Evolutionary conservation across 257 asterid genomes (phyloP), one percentile per base, ranked within the genome.

Genomic region (Orobanche coerulescens): DNA sequence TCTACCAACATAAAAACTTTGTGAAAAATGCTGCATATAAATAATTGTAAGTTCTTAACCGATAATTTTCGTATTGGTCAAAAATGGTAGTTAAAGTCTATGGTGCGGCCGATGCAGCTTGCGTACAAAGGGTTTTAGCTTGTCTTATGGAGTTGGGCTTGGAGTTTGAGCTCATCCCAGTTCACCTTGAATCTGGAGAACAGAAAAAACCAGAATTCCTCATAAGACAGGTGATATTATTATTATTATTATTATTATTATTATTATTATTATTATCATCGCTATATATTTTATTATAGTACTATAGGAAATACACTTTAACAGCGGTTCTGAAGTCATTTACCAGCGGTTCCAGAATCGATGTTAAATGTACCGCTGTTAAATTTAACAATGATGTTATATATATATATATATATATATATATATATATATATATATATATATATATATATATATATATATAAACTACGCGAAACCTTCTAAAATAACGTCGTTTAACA

Each of bases 51-150:
- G 23, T n/a, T 33, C 8, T 0, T 15, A 50, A 36, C 3, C 30
- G 0, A 5, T 44, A 1, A 22, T 4, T 18, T 56, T 54, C n/a
- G n/a, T n/a, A n/a, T n/a, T 61, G 28, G 26, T 3, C 13, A 36
- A 73, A 43, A 68, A 88, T 85, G 93, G 90, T 64, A 25, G 90
- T 85, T 13, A 88, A 83, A 70, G 84, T 85, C 36, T 78, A 78
- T 47, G 95, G 96, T 16, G 73, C 90, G 26, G 79, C 82, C 19
- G 57, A 68, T 36, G 82, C 87, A 49, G 85, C 88, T 54, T 83
- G 94, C 75, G 78, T 95, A 8, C 96, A 78, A 13, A 82, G 96
- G 69, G 95, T 85, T 50, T 50, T 88, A 73, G 65, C 73, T 31
- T 83, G 94, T 48, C 88, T 88, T 1, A 0, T 71, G 1, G 90